Evolutionary conservation across 257 asterid species (phyloP).

Genomic region (Solanum paucissectum): DNA sequence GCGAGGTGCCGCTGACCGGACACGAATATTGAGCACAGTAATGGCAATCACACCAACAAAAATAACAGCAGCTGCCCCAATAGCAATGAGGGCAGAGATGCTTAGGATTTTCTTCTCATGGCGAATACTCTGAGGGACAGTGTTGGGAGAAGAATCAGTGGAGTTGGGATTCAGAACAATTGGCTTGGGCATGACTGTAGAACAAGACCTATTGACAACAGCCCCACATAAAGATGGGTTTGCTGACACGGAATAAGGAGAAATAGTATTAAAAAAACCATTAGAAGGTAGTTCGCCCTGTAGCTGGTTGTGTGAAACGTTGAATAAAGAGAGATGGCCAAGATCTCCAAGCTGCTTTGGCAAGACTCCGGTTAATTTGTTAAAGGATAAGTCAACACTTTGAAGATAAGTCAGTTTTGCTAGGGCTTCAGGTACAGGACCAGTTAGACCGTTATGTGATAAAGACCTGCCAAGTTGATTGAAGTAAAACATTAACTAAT

Average conservation of each 20-base stretch:
- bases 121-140: slow-evolving; percentile 30
- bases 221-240: slow-evolving; percentile 84
- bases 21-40: slow-evolving; percentile 72
- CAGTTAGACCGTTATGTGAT: slow-evolving; percentile 48
- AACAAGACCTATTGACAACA: slow-evolving; percentile 50
- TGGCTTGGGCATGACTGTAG: slow-evolving; percentile 72
- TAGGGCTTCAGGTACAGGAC: slow-evolving; percentile 49
- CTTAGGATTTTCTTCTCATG: slow-evolving; percentile 74
- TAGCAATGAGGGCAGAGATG: slow-evolving; percentile 79
- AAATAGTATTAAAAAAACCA: slow-evolving; percentile 65
- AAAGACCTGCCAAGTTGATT: slow-evolving; percentile 45
- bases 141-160: slow-evolving; percentile 39
- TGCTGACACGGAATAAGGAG: slow-evolving; percentile 52
- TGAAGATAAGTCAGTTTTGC: slow-evolving; percentile 49
- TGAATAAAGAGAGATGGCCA: slow-evolving; percentile 50
- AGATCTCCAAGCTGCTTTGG: slow-evolving; percentile 72
- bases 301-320: slow-evolving; percentile 78
- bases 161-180: slow-evolving; percentile 86
- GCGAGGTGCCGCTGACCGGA: slow-evolving; percentile 43
- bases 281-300: slow-evolving; percentile 75
- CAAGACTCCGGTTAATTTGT: slow-evolving; percentile 57
- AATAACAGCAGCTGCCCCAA: slow-evolving; percentile 79
- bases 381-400: slow-evolving; percentile 58
- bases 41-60: slow-evolving; percentile 77
- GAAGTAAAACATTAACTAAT: neutral